Percentiles rank a stretch among this genome's conserved stretches.
These are phyloP conservation scores for Rhizopus arrhizus DNA, from an alignment of 371 early-diverging fungal genomes.

Conservation along the genomic window DNA sequence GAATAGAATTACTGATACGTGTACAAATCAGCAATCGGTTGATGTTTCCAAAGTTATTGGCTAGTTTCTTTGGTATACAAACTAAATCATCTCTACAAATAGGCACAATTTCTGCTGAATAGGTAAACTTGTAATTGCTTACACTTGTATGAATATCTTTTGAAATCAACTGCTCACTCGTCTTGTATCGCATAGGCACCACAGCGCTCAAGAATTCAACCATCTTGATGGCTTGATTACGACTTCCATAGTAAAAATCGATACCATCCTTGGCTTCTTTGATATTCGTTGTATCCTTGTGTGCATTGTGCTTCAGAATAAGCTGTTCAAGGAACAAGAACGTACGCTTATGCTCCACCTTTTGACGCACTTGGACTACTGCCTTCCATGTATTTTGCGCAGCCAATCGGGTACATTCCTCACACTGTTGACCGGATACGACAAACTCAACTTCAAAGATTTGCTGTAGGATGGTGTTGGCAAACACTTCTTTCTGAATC, in stretches of 20 bases:
- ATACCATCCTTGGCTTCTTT: constrained; percentile 97
- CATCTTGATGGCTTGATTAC: constrained; percentile 94
- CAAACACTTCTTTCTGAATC: constrained; percentile 97
- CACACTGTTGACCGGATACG: constrained; percentile 94
- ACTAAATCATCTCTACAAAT: constrained; percentile 98
- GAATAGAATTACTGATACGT: constrained; percentile 85
- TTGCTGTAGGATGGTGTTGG: constrained; percentile 94
- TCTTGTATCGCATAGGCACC: constrained; percentile 86
- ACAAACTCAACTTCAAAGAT: constrained; percentile 95
- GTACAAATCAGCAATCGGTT: constrained; percentile 81
- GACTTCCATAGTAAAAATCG: constrained; percentile 96
- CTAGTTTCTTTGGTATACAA: constrained; percentile 82
- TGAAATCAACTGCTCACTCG: constrained; percentile 95
- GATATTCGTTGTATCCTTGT: constrained; percentile 97
- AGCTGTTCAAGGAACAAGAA: constrained; percentile 98
- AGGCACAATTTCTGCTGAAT: constrained; percentile 91
- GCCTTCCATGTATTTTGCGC: constrained; percentile 99
- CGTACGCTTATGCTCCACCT: constrained; percentile 96
- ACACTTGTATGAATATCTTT: constrained; percentile 94
- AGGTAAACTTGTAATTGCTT: constrained; percentile 95
- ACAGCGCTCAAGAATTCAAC: constrained; percentile 91
- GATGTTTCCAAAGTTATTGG: constrained; percentile 84
- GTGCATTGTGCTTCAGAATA: constrained; percentile 97
- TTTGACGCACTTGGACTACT: constrained; percentile 98
- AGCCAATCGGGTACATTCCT: constrained; percentile 96